Conservation (phyloP, 768 basidiomycete genomes). For the Suillus paluster region DNA sequence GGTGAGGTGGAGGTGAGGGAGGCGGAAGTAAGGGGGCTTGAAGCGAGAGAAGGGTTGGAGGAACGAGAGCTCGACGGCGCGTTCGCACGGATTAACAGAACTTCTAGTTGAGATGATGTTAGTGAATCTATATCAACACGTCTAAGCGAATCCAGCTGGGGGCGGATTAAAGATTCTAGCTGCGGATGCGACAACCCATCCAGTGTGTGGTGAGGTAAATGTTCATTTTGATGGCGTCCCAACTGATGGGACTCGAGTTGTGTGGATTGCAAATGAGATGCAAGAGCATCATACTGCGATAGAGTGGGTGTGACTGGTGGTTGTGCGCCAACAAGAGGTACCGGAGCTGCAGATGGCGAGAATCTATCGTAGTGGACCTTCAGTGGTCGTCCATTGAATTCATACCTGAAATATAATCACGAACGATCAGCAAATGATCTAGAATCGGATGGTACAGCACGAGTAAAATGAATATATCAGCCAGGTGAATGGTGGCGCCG, state of each 20-base stretch:
- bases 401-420: constrained; percentile 57
- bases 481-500: too few relatives aligned
- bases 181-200: constrained; percentile 26
- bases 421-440: constrained; percentile 11
- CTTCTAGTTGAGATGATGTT: constrained; percentile 31
- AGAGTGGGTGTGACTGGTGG: constrained; percentile 19
- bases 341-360: constrained; percentile 42
- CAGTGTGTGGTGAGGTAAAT: neutral
- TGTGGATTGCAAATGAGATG: constrained; percentile 12
- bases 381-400: constrained; percentile 83
- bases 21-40: constrained; percentile 15
- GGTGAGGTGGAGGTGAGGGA: constrained; percentile 30
- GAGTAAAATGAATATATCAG: neutral
- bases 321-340: constrained; percentile 27
- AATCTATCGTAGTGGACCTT: constrained; percentile 95
- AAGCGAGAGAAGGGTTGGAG: neutral
- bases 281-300: constrained; percentile 25
- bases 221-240: constrained; percentile 25
- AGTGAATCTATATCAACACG: constrained; percentile 32
- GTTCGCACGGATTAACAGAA: constrained; percentile 25
- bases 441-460: neutral
- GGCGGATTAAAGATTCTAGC: constrained; percentile 21
- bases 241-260: constrained; percentile 6
- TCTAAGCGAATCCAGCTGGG: constrained; percentile 28
- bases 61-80: constrained; percentile 5